Evolutionary conservation across 2,329 filamentous ascomycete genomes (phyloP), one percentile per base, ranked within the genome.

Genomic region (Monilinia polystroma): DNA sequence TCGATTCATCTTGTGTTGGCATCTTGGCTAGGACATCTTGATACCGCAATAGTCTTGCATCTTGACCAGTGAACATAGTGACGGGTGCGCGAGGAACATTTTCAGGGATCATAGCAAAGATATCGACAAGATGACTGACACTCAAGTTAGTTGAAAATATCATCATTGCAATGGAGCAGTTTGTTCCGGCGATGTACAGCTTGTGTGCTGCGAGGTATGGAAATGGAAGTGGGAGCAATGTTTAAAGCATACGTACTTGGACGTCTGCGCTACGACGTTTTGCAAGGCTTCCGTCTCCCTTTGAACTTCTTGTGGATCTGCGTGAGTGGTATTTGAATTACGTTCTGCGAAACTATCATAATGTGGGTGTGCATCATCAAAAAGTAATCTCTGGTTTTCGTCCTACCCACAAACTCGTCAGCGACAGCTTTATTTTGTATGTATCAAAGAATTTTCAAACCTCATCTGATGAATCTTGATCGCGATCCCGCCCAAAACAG

Each of bases 291-390:
- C 87, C 56, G 82, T 85, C 77, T 89, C 87, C 69, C 85, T 81
- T 76, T 88, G 86, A 35, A 83, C 82, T 75, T 89, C 87, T 68
- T 86, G 79, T 12, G 85, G 84, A 71, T 88, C 86, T 73, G 84
- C 82, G 72, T 85, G 84, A 62, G 80, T 71, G 26, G 66, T 78
- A 66, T 81, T 82, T 70, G 85, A 73, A 51, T 81, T 80, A 66
- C 84, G 80, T 53, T 89, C 85, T 66, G 81, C 82, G 70, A 89
- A 88, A 75, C 85, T 88, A 58, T 86, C 86, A 69, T 89, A 89
- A 66, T 87, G 82, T 67, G 80, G 80, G 72, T 84, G 84, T 47
- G 83, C 79, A 67, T 89, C 87, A 70, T 88, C 86, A 74, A 87
- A 87, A 35, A 89, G 80, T 26, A 87, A 79, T 49, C 85, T 81